phyloP scores from a whole-genome alignment of 106 monocot genomes.

The Dendrobium catenatum region DNA sequence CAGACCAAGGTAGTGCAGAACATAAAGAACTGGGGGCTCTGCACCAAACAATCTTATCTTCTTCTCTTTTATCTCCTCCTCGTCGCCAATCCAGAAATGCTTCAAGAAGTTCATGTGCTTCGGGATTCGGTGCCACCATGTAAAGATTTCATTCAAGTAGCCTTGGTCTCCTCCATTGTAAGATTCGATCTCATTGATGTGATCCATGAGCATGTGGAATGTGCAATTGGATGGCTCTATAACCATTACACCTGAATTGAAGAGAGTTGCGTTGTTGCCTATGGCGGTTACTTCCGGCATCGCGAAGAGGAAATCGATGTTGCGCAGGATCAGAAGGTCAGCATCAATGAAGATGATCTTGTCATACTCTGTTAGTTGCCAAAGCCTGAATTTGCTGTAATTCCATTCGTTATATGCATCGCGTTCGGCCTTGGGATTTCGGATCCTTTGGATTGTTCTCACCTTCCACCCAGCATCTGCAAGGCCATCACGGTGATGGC shows the following conservation, averaged over 20 bases:
- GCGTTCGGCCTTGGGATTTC: constrained; percentile 47
- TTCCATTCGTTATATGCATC: constrained; percentile 65
- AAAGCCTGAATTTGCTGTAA: constrained; percentile 61
- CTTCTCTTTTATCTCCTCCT: constrained; percentile 32
- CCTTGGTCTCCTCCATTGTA: constrained; percentile 64
- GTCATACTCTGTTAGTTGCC: constrained; percentile 57
- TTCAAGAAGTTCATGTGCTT: constrained; percentile 56
- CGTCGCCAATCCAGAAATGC: constrained; percentile 46
- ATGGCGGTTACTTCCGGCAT: constrained; percentile 45
- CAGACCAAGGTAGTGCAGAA: constrained; percentile 44
- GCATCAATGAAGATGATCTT: constrained; percentile 57
- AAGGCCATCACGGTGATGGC: constrained; percentile 31
- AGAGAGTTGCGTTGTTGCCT: constrained; percentile 47
- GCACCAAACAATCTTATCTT: constrained; percentile 32
- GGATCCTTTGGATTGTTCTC: constrained; percentile 39
- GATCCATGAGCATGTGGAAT: constrained; percentile 40
- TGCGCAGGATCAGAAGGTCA: constrained; percentile 43
- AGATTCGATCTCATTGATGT: constrained; percentile 32
- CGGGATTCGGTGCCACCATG: constrained; percentile 55
- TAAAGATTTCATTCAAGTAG: constrained; percentile 53
- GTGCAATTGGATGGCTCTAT: constrained; percentile 50
- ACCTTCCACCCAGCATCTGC: constrained; percentile 24
- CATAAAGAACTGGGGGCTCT: constrained; percentile 40
- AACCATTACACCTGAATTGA: constrained; percentile 61
- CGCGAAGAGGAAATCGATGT: constrained; percentile 45